Evolutionary conservation across 2,329 filamentous ascomycete genomes (phyloP), one percentile per base, ranked within the genome.

Genomic region (Trichoderma citrinoviride): DNA sequence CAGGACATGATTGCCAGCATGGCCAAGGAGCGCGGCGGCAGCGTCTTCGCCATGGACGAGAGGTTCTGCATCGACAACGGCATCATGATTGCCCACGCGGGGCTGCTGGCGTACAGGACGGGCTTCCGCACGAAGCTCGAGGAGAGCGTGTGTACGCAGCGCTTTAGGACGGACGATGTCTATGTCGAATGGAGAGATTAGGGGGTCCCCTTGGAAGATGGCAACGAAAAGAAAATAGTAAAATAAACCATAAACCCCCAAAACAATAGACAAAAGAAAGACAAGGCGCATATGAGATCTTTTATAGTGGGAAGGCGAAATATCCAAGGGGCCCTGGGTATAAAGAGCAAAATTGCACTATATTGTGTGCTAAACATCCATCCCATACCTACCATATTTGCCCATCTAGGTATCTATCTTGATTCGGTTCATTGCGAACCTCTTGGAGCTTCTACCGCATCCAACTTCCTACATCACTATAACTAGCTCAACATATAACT

Each of bases 1-100:
- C 95, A 99, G 80, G 87, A 96, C 72, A 99, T 99, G 95, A 99
- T 99, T 95, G 93, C 92, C 17, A 82, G 90, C 53, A 99, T 99
- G 95, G 94, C 93, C 17, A 82, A 82, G 50, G 93, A 97, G 76
- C 82, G 95, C 43, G 92, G 93, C 61, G 95, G 95, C 4, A 93
- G 87, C 72, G 92, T 98, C 3, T 97, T 91, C 78, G 93, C 95
- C 25, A 98, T 94, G 0, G 95, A 99, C 75, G 95, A 99, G 81
- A 84, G 95, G 52, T 99, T 97, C 76, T 99, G 95, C 76, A 99
- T 99, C 71, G 95, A 99, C 78, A 99, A 99, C 73, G 95, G 95
- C 55, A 98, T 99, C 74, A 99, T 99, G 95, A 99, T 99, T 80
- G 95, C 95, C 1, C 94, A 99, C 77, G 95, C 95, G 2, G 95